Evolutionary conservation across 2,329 filamentous ascomycete species (phyloP), one percentile per base, ranked within the genome.

Genomic region (Cadophora malorum): DNA sequence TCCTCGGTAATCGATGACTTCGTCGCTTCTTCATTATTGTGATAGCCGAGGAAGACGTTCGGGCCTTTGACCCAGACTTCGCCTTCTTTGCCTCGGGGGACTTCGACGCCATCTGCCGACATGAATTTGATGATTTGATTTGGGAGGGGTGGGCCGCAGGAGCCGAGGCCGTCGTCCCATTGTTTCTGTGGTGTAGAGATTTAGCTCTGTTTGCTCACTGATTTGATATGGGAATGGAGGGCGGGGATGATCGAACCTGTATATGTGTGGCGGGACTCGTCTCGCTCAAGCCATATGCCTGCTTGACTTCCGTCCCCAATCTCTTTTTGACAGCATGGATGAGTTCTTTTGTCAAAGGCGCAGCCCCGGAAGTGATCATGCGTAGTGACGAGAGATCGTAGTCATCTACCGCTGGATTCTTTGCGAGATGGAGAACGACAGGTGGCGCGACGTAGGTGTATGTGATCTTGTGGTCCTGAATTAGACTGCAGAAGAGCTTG

Each of bases 281-380:
- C 81, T 97, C 94, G 9, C 89, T 92, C 12, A 97, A 84, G 0
- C 94, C 94, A 76, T 96, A 97, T 21, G 92, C 94, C 79, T 97
- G 94, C 83, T 96, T 97, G 70, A 96, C 88, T 5, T 90, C 89
- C 28, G 95, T 83, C 61, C 87, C 87, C 66, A 95, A 86, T 12
- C 93, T 86, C 28, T 86, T 80, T 82, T 91, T 91, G 3, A 95
- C 86, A 8, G 87, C 86, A 63, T 92, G 86, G 1, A 94, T 90
- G 3, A 97, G 85, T 71, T 97, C 93, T 35, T 83, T 82, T 0
- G 92, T 93, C 59, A 97, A 82, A 0, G 94, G 94, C 0, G 94
- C 94, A 0, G 94, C 94, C 28, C 91, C 94, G 1, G 88, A 94
- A 79, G 92, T 94, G 82, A 96, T 83, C 85, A 93, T 93, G 62